Evolutionary conservation across 176 grass and related monocot genomes (phyloP).

Genomic region (Oryza rufipogon): DNA sequence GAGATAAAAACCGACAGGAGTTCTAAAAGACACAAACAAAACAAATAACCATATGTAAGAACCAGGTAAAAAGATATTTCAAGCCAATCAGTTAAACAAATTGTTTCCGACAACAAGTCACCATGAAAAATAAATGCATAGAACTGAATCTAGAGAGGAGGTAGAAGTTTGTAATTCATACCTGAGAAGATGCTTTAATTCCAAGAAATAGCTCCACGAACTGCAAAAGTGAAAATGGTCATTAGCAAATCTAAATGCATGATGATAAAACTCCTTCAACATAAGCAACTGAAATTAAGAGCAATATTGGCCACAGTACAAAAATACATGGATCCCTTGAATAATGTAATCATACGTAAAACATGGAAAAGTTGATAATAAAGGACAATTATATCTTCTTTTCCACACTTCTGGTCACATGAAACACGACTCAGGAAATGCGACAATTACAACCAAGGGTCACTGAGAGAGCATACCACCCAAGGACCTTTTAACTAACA

Average conservation of each 20-base stretch:
- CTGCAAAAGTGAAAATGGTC: constrained; percentile 55
- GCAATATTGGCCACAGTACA: neutral
- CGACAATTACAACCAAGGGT: neutral
- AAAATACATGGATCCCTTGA: neutral
- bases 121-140: constrained; percentile 11
- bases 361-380: neutral
- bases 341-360: constrained; percentile 6
- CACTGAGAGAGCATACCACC: no score
- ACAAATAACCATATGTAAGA: neutral
- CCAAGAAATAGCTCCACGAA: constrained; percentile 87
- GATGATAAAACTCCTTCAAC: constrained; percentile 4
- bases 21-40: constrained; percentile 4
- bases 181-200: constrained; percentile 75
- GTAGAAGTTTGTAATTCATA: constrained; percentile 22
- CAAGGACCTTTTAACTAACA: no score
- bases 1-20: neutral
- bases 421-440: neutral
- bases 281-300: constrained; percentile 6
- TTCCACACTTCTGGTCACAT: neutral
- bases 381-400: neutral
- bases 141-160: neutral
- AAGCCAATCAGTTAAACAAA: constrained; percentile 7
- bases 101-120: neutral
- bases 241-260: constrained; percentile 30
- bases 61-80: neutral